Conservation (phyloP, 2,329 filamentous ascomycete genomes). For the Exserohilum turcica region DNA sequence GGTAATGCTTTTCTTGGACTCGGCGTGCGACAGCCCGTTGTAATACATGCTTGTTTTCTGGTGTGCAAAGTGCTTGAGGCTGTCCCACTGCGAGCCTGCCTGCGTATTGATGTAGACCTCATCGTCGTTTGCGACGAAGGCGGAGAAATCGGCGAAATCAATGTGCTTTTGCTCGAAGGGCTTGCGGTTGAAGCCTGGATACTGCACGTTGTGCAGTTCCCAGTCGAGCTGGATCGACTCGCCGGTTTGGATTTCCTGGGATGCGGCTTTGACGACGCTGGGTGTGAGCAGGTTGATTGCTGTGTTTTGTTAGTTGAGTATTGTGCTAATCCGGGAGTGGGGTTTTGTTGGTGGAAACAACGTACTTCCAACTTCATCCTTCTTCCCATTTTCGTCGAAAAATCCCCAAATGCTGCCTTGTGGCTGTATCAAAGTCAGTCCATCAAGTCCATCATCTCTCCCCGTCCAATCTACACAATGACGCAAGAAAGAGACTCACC, state of each 20-base stretch:
- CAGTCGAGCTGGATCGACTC: conserved; percentile 59
- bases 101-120: conserved; percentile 43
- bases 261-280: conserved; percentile 57
- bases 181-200: conserved; percentile 59
- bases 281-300: conserved; percentile 55
- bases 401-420: conserved; percentile 44
- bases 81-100: conserved; percentile 45
- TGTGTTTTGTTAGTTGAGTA: conserved; percentile 31
- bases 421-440: conserved; percentile 10
- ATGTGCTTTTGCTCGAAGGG: conserved; percentile 59
- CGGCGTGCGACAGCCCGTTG: conserved; percentile 39
- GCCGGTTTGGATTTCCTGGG: conserved; percentile 58
- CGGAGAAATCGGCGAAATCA: conserved; percentile 45
- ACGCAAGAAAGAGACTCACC: neutral
- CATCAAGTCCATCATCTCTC: too few relatives aligned
- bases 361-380: conserved; percentile 60
- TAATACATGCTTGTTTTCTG: conserved; percentile 37
- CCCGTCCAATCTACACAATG: too few relatives aligned
- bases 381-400: conserved; percentile 42
- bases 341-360: conserved; percentile 5
- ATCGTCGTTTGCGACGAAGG: conserved; percentile 39
- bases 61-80: conserved; percentile 45
- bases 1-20: conserved; percentile 26
- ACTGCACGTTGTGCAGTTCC: conserved; percentile 62
- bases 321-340: too few relatives aligned